Conservation (phyloP, 805 yeast species). For the Diddensiella transvaalensis region DNA sequence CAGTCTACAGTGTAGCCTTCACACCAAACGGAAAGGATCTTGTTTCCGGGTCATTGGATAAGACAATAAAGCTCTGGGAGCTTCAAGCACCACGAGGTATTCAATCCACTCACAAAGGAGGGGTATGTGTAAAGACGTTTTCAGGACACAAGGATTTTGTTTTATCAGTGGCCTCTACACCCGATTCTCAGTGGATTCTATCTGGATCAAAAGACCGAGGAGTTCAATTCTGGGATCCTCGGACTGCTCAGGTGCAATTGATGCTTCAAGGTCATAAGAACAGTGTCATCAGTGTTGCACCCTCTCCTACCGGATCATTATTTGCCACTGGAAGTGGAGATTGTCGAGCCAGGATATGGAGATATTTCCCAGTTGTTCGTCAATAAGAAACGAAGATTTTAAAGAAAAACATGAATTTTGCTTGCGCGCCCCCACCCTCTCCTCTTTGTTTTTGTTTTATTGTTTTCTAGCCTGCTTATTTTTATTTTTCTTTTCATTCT, state of each 20-base stretch:
- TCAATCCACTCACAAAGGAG: constrained; percentile 37
- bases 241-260: constrained; percentile 83
- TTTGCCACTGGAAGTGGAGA: constrained; percentile 98
- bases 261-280: constrained; percentile 97
- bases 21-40: constrained; percentile 88
- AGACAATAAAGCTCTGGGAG: constrained; percentile 95
- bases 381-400: not conserved
- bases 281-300: constrained; percentile 92
- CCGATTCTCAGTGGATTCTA: constrained; percentile 83
- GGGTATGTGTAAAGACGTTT: constrained; percentile 80
- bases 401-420: too few species aligned
- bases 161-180: constrained; percentile 88
- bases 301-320: constrained; percentile 79
- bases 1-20: constrained; percentile 92
- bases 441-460: constrained; percentile 4
- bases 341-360: constrained; percentile 96
- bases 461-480: constrained; percentile 4
- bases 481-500: not conserved
- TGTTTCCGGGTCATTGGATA: constrained; percentile 91
- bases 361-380: constrained; percentile 38
- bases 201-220: constrained; percentile 97
- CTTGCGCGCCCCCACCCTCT: too few species aligned
- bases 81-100: constrained; percentile 51
- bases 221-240: constrained; percentile 94
- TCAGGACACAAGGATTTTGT: constrained; percentile 97